Percentiles rank a stretch among this genome's conserved stretches.
These are phyloP conservation scores for Eutrema japonicum DNA, from an alignment of 345 rosid genomes.

Conservation along the genomic window DNA sequence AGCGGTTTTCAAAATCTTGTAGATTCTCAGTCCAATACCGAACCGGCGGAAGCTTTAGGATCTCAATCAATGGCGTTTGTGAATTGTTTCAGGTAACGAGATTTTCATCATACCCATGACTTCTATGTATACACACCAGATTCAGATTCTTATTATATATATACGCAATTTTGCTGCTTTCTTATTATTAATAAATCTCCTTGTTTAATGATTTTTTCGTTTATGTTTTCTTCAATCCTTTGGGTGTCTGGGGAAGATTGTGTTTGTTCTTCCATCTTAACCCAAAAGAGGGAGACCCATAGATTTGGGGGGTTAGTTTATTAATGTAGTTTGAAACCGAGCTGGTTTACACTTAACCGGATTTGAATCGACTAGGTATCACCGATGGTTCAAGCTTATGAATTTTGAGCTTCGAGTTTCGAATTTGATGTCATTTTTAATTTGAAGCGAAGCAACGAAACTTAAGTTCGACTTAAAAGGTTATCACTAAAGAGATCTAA, in stretches of 20 bases:
- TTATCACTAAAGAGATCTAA: background rate
- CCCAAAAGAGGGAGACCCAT: too few relatives aligned
- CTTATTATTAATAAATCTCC: background rate
- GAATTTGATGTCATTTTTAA: background rate
- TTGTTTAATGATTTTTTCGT: background rate
- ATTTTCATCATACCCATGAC: slow-evolving; percentile 19
- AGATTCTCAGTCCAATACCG: slow-evolving; percentile 39
- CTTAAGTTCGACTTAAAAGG: slow-evolving; percentile 23
- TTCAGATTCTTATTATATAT: slow-evolving; percentile 16
- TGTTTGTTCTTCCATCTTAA: too few relatives aligned
- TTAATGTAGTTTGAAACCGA: slow-evolving; percentile 16
- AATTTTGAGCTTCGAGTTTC: background rate
- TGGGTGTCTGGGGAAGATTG: background rate
- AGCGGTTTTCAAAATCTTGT: slow-evolving; percentile 29
- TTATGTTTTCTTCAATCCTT: background rate
- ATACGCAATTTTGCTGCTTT: slow-evolving; percentile 28
- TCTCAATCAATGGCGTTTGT: slow-evolving; percentile 26
- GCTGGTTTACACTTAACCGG: slow-evolving; percentile 1
- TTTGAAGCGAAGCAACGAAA: slow-evolving; percentile 3
- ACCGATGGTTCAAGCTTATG: background rate
- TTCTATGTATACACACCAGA: slow-evolving; percentile 37
- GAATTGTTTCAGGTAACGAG: slow-evolving; percentile 31
- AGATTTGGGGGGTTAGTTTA: background rate
- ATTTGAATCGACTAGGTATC: background rate
- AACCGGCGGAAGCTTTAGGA: slow-evolving; percentile 20